Evolutionary conservation across 208 protist genomes (phyloP), one percentile per base, ranked within the genome.

Genomic region (Trypanosomatidae sp.): DNA sequence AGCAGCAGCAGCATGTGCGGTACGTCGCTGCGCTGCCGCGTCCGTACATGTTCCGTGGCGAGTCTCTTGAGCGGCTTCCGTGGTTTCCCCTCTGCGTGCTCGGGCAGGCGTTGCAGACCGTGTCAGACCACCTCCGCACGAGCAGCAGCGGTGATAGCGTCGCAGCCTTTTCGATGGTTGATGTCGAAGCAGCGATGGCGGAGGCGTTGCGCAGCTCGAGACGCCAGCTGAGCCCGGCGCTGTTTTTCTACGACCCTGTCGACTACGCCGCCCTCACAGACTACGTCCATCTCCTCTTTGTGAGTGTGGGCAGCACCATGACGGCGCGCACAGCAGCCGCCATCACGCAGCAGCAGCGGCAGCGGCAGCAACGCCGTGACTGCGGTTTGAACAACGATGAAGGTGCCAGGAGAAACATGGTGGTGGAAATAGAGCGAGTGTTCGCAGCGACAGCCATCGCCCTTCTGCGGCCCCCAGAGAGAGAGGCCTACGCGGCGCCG

Each of bases 21-120:
- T n/a, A n/a, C n/a, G n/a, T n/a, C n/a, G n/a, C n/a, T n/a, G 22
- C 60, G 25, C 62, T 69, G 67, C 74, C 74, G 0, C 74, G 58
- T 22, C 76, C 83, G 46, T 89, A 83, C 59, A n/a, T 94, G 15
- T 41, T 44, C 55, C 87, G 87, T 8, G 75, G 65, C 33, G 77
- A 78, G 15, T 74, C 69, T 49, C 72, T 80, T 5, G 81, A 86
- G 64, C 53, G 47, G 72, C 70, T 88, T 44, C 83, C 83, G 55
- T 88, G 83, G 83, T 77, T 77, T 39, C 65, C 77, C 25, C 73
- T 85, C 25, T 68, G 73, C 17, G 66, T 69, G 36, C 53, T 84
- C 3, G 76, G 76, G 10, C n/a, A 46, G 25, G 72, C 55, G 52
- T 28, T 79, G 33, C 50, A 52, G 46, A 25, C 12, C 19, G 41